phyloP scores from a whole-genome alignment of 2,329 filamentous ascomycete species.

The Gremmenia infestans region DNA sequence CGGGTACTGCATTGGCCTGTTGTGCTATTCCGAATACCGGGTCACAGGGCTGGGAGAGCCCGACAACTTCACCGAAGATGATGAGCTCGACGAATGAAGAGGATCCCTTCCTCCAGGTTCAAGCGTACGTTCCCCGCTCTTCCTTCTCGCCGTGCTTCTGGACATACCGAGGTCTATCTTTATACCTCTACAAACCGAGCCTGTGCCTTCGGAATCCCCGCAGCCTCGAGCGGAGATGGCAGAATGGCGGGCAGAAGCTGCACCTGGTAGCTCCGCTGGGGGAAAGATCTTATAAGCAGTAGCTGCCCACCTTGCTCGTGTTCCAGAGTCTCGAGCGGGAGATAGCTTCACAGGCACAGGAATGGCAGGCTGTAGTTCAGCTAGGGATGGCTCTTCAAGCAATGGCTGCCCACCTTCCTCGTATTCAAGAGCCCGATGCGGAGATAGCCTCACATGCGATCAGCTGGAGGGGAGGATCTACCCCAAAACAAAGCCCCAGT shows the following conservation, averaged over 20 bases:
- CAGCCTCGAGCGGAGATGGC: not conserved
- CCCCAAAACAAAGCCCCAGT: too few relatives aligned
- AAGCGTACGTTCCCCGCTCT: slow-evolving; percentile 47
- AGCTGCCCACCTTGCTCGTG: too few relatives aligned
- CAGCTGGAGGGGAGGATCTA: too few relatives aligned
- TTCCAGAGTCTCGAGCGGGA: too few relatives aligned
- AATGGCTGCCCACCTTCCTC: too few relatives aligned
- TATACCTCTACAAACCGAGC: not conserved
- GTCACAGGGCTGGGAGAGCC: not conserved
- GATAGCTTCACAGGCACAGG: too few relatives aligned
- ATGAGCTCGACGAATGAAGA: slow-evolving; percentile 64
- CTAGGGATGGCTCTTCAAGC: too few relatives aligned
- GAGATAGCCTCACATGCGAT: too few relatives aligned
- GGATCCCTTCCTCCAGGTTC: slow-evolving; percentile 68
- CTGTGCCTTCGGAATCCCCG: slow-evolving; percentile 1
- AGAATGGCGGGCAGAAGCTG: not conserved
- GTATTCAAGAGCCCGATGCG: too few relatives aligned
- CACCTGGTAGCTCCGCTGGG: not conserved
- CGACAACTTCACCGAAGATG: slow-evolving; percentile 37
- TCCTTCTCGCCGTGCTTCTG: not conserved
- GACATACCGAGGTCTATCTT: not conserved
- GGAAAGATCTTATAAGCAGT: too few relatives aligned
- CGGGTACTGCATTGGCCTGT: not conserved
- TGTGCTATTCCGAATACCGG: not conserved
- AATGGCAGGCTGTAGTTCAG: too few relatives aligned